Conservation (phyloP, 2,329 filamentous ascomycete genomes). For the Fusarium kyushuense region DNA sequence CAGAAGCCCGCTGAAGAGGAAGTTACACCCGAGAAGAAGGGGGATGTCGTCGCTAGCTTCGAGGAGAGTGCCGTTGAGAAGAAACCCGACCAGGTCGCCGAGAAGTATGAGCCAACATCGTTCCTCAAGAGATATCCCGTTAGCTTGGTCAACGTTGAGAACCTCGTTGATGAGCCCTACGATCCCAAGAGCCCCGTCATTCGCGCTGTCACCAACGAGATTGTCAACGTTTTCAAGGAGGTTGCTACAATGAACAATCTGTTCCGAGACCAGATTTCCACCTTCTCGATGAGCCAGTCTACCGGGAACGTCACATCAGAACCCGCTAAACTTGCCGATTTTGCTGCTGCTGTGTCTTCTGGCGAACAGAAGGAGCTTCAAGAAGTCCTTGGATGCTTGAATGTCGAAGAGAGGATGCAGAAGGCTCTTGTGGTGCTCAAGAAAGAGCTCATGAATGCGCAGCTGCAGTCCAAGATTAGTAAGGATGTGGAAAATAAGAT, state of each 20-base stretch:
- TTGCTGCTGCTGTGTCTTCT: slow-evolving; percentile 95
- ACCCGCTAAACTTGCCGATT: slow-evolving; percentile 94
- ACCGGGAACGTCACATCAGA: slow-evolving; percentile 96
- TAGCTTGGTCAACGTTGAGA: slow-evolving; percentile 95
- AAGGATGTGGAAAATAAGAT: slow-evolving; percentile 99
- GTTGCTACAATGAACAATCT: slow-evolving; percentile 93
- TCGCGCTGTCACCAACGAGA: slow-evolving; percentile 93
- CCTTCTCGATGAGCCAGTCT: slow-evolving; percentile 95
- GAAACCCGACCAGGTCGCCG: slow-evolving; percentile 62
- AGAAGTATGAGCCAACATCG: slow-evolving; percentile 85
- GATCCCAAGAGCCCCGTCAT: slow-evolving; percentile 92
- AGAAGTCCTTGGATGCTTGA: slow-evolving; percentile 87
- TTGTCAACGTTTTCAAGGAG: slow-evolving; percentile 98
- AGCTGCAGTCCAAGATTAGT: slow-evolving; percentile 95
- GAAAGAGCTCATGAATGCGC: slow-evolving; percentile 98
- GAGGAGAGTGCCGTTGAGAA: slow-evolving; percentile 81
- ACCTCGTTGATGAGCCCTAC: slow-evolving; percentile 87
- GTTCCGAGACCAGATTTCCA: slow-evolving; percentile 97
- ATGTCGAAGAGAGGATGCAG: slow-evolving; percentile 91
- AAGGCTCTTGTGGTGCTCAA: slow-evolving; percentile 94
- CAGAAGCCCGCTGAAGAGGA: slow-evolving; percentile 66
- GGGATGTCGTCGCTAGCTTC: slow-evolving; percentile 96
- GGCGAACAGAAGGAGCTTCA: slow-evolving; percentile 93
- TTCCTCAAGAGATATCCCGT: slow-evolving; percentile 93
- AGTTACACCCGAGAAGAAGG: slow-evolving; percentile 75